phyloP scores from a whole-genome alignment of 805 yeast species.

The Priceomyces melissophilus region DNA sequence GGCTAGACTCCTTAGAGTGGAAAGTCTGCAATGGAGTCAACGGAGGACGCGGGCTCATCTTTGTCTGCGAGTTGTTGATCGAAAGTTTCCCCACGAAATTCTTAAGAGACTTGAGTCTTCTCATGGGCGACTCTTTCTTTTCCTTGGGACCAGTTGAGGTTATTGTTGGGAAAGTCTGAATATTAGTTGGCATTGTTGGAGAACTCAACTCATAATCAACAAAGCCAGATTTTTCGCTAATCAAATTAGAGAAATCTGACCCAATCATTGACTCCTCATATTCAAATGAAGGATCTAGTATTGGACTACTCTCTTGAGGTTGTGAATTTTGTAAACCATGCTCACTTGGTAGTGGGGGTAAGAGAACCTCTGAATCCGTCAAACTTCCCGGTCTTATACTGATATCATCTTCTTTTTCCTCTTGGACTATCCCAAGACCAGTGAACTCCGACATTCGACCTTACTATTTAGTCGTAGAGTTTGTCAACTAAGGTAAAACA shows the following conservation, averaged over 20 bases:
- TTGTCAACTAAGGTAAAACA: too few species aligned
- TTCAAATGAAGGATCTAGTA: slow-evolving; percentile 5
- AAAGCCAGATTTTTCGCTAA: slow-evolving; percentile 3
- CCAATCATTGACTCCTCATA: slow-evolving; percentile 4
- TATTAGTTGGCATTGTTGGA: slow-evolving; percentile 12
- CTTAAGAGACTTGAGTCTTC: slow-evolving; percentile 34
- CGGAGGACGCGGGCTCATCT: slow-evolving; percentile 7
- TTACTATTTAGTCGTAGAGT: too few species aligned
- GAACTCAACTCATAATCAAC: slow-evolving; percentile 15
- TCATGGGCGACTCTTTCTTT: slow-evolving; percentile 24
- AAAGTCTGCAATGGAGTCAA: slow-evolving; percentile 11
- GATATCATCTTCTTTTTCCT: slow-evolving; percentile 18
- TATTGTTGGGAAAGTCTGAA: slow-evolving; percentile 11
- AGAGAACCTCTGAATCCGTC: slow-evolving; percentile 14
- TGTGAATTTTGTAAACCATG: slow-evolving; percentile 5
- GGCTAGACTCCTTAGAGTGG: slow-evolving; percentile 2
- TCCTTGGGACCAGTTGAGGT: background rate
- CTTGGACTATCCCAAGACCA: slow-evolving; percentile 33
- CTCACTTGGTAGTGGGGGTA: slow-evolving; percentile 29
- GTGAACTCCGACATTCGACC: slow-evolving; percentile 7
- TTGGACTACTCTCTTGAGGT: slow-evolving; percentile 2
- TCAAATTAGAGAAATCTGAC: slow-evolving; percentile 9
- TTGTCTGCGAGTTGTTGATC: slow-evolving; percentile 6
- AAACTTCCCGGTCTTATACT: background rate
- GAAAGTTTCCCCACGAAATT: slow-evolving; percentile 31